Evolutionary conservation across 2,329 filamentous ascomycete species (phyloP).

Genomic region (Fusarium virguliforme): DNA sequence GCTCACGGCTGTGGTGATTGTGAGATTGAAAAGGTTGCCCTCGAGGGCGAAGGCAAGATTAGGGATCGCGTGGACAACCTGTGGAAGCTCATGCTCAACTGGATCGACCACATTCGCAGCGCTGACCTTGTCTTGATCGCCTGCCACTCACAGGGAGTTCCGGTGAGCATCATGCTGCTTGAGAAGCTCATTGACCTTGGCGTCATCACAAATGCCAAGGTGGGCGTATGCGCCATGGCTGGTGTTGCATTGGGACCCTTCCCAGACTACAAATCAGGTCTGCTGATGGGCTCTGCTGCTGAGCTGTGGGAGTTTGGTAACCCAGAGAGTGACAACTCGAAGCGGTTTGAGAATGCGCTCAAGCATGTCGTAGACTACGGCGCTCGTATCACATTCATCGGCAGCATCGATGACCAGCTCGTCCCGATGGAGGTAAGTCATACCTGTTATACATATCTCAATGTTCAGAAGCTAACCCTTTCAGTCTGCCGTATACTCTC

Average conservation of each 20-base stretch:
- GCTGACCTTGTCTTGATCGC: slow-evolving; percentile 94
- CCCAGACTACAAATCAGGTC: slow-evolving; percentile 88
- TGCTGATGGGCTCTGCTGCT: slow-evolving; percentile 91
- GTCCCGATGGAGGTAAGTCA: slow-evolving; percentile 85
- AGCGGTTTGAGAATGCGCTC: slow-evolving; percentile 83
- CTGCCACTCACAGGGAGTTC: slow-evolving; percentile 96
- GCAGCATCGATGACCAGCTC: slow-evolving; percentile 96
- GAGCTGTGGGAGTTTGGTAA: slow-evolving; percentile 96
- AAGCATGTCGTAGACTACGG: slow-evolving; percentile 83
- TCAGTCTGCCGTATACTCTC: slow-evolving; percentile 87
- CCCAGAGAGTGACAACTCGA: slow-evolving; percentile 84
- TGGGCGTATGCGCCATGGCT: slow-evolving; percentile 91
- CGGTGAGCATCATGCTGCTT: slow-evolving; percentile 91
- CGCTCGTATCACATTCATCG: slow-evolving; percentile 87
- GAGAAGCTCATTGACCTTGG: slow-evolving; percentile 94
- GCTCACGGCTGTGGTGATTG: slow-evolving; percentile 79
- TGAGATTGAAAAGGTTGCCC: slow-evolving; percentile 92
- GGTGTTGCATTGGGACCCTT: slow-evolving; percentile 96
- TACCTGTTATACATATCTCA: neutral
- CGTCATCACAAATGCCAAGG: slow-evolving; percentile 81
- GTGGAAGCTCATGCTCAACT: slow-evolving; percentile 95
- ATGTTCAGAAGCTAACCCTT: slow-evolving; percentile 48
- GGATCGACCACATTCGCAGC: slow-evolving; percentile 89
- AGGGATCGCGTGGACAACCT: slow-evolving; percentile 90
- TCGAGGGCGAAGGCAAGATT: slow-evolving; percentile 96